phyloP scores from a whole-genome alignment of 345 rosid species.

The Linum usitatissimum region DNA sequence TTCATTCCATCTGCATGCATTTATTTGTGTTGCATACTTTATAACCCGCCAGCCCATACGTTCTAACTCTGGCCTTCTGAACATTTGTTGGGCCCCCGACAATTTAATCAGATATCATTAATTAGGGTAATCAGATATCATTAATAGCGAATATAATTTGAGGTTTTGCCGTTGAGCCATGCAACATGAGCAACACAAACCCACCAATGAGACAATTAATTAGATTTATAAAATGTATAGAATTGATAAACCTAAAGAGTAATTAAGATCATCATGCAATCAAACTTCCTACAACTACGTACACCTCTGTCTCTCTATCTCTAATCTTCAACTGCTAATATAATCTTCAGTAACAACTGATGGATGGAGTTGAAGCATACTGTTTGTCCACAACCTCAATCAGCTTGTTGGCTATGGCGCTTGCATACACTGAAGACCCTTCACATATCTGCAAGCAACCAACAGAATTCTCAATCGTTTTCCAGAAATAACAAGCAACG shows the following conservation, averaged over 20 bases:
- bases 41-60: too few relatives aligned
- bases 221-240: too few relatives aligned
- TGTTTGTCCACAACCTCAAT: slow-evolving; percentile 62
- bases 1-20: too few relatives aligned
- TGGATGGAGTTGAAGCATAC: slow-evolving; percentile 29
- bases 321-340: neutral
- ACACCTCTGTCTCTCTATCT: neutral
- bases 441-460: slow-evolving; percentile 21
- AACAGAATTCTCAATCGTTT: neutral
- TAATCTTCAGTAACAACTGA: slow-evolving; percentile 16
- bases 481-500: too few relatives aligned
- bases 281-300: neutral
- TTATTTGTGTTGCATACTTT: too few relatives aligned
- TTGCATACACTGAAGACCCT: slow-evolving; percentile 40
- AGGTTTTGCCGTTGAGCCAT: neutral
- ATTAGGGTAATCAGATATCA: too few relatives aligned
- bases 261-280: neutral
- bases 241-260: neutral
- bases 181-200: neutral
- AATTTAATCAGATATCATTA: too few relatives aligned
- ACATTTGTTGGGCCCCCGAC: too few relatives aligned
- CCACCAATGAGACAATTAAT: neutral
- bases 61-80: too few relatives aligned
- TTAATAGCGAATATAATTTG: too few relatives aligned
- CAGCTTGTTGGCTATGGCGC: slow-evolving; percentile 65